Percentiles rank a stretch among this genome's conserved stretches.
These are phyloP conservation scores for Chlorencoelia australis DNA, from an alignment of 2,329 filamentous ascomycete species.

Conservation along the genomic window DNA sequence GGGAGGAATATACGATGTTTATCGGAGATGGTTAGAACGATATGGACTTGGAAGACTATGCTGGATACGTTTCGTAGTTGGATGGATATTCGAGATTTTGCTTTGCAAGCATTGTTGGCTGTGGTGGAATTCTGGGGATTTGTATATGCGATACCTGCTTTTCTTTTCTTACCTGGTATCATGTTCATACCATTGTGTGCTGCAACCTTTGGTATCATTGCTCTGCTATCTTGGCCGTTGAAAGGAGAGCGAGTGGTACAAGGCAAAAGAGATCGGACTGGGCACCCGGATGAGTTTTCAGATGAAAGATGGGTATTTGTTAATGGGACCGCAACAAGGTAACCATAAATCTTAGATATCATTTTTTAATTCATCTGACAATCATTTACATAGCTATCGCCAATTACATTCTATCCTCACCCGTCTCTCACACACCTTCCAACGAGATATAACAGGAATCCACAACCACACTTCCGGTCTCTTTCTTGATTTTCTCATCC, in stretches of 20 bases:
- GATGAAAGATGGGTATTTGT: conserved; percentile 13
- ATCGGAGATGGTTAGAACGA: conserved; percentile 6
- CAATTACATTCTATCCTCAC: conserved; percentile 62
- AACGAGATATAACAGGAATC: conserved; percentile 59
- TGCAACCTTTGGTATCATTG: conserved; percentile 1
- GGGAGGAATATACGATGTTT: conserved; percentile 7
- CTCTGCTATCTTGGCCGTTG: conserved; percentile 6
- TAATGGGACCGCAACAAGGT: conserved; percentile 14
- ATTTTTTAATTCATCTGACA: too few relatives aligned
- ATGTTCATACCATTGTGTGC: conserved; percentile 4
- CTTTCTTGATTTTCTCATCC: conserved; percentile 65
- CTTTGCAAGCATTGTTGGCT: conserved; percentile 7
- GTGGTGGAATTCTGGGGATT: conserved; percentile 8
- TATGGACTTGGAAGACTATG: background rate
- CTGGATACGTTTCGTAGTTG: background rate
- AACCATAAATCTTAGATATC: too few relatives aligned
- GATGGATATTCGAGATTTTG: conserved; percentile 7
- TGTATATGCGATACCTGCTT: conserved; percentile 6
- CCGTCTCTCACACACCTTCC: conserved; percentile 58
- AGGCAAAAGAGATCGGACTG: background rate
- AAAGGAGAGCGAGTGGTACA: conserved; percentile 7
- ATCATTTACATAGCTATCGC: conserved; percentile 32
- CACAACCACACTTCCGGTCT: conserved; percentile 64
- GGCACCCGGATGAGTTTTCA: conserved; percentile 2
- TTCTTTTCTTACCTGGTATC: conserved; percentile 9